Percentiles rank a stretch among this genome's conserved stretches.
Conservation (phyloP, 1,284 basidiomycete species). For the Singerocomus rubriflavus region DNA sequence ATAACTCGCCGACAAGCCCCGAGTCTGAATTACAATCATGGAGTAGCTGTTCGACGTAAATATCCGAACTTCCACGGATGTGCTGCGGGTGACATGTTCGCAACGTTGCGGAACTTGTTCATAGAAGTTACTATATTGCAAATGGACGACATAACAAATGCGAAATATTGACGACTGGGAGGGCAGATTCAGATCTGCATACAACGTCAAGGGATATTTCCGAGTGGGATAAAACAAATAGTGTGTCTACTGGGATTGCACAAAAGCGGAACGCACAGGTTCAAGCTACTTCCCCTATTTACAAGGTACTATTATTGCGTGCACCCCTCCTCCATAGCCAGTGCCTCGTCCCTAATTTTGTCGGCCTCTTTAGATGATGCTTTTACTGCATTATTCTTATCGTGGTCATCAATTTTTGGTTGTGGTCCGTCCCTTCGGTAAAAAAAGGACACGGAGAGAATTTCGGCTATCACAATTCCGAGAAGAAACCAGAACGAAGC, state of each 20-base stretch:
- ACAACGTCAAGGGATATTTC: not conserved
- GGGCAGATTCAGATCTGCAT: not conserved
- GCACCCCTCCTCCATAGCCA: not conserved
- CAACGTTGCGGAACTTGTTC: not conserved
- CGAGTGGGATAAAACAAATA: not conserved
- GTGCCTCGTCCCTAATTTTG: not conserved
- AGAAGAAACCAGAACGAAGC: slow-evolving; percentile 52
- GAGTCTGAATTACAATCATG: not conserved
- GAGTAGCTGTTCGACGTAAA: not conserved
- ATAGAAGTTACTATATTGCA: not conserved
- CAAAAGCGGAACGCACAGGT: not conserved
- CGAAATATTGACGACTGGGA: not conserved
- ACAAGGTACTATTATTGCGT: not conserved
- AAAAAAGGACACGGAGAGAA: slow-evolving; percentile 38
- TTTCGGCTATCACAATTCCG: slow-evolving; percentile 37
- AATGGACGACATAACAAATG: not conserved
- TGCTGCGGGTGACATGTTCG: not conserved
- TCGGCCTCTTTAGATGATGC: not conserved
- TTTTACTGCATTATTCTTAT: not conserved
- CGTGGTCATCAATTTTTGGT: not conserved
- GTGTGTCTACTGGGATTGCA: not conserved
- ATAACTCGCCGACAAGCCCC: not conserved
- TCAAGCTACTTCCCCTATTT: not conserved
- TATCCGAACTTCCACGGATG: not conserved
- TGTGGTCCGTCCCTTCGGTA: slow-evolving; percentile 27